These are phyloP conservation scores for Arthroderma sp. DNA, from an alignment of 2,329 filamentous ascomycete species.

Conservation along the genomic window DNA sequence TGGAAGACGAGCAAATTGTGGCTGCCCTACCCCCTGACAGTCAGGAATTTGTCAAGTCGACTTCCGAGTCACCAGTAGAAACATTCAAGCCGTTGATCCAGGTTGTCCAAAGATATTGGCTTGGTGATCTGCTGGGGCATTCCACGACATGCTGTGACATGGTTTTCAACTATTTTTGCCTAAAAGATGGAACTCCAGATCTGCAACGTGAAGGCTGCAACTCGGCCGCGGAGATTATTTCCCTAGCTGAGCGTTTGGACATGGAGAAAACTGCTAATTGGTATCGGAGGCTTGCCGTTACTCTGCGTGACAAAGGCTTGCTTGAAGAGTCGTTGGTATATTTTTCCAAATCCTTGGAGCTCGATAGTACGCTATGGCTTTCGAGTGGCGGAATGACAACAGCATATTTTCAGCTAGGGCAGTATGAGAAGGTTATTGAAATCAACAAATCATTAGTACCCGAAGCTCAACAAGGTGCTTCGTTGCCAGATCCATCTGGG, in stretches of 20 bases:
- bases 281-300: slow-evolving; percentile 13
- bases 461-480: slow-evolving; percentile 2
- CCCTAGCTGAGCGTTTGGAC: slow-evolving; percentile 9
- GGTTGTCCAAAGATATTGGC: slow-evolving; percentile 7
- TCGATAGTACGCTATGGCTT: slow-evolving; percentile 10
- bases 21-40: not conserved
- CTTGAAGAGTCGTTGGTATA: slow-evolving; percentile 11
- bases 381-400: slow-evolving; percentile 11
- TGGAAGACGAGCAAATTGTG: not conserved
- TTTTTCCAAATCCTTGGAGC: slow-evolving; percentile 12
- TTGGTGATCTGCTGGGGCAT: not conserved
- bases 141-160: not conserved
- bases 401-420: slow-evolving; percentile 6
- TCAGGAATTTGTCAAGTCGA: not conserved
- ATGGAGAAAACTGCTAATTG: slow-evolving; percentile 15
- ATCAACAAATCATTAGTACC: slow-evolving; percentile 4
- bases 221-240: slow-evolving; percentile 6
- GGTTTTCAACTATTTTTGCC: not conserved
- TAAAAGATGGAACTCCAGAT: not conserved
- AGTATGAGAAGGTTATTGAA: slow-evolving; percentile 13
- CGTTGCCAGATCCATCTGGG: not conserved
- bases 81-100: slow-evolving; percentile 8
- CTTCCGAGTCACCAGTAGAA: not conserved
- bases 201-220: not conserved
- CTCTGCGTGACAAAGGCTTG: slow-evolving; percentile 10